Percentiles rank a stretch among this genome's conserved stretches.
These are phyloP conservation scores for Zelopaecilomyces penicillatus DNA, from an alignment of 2,329 filamentous ascomycete species.

Conservation along the genomic window DNA sequence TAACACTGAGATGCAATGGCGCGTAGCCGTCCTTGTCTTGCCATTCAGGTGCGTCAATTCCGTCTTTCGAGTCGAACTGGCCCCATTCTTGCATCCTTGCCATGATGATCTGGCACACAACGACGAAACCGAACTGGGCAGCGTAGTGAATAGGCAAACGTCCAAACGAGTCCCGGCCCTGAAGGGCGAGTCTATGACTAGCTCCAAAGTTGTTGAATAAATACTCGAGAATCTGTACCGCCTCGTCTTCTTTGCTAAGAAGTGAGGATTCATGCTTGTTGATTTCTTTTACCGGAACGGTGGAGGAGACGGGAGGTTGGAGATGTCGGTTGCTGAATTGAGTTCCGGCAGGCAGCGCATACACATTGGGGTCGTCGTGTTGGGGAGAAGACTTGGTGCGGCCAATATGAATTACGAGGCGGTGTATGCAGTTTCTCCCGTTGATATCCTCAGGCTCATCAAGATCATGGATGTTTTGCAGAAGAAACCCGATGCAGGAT, in stretches of 20 bases:
- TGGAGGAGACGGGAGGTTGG: conserved; percentile 65
- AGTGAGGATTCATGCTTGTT: conserved; percentile 60
- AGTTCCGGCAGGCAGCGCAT: conserved; percentile 38
- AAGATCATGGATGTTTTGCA: conserved; percentile 61
- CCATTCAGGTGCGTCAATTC: conserved; percentile 82
- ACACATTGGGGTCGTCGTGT: conserved; percentile 45
- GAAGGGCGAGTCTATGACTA: conserved; percentile 59
- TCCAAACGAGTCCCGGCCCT: conserved; percentile 66
- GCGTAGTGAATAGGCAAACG: conserved; percentile 86
- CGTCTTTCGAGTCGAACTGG: conserved; percentile 73
- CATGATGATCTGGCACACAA: conserved; percentile 83
- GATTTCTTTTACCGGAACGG: conserved; percentile 49
- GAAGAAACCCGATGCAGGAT: conserved; percentile 60
- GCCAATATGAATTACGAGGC: conserved; percentile 85
- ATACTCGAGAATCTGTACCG: conserved; percentile 57
- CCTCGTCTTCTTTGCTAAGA: conserved; percentile 62
- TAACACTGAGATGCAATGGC: conserved; percentile 84
- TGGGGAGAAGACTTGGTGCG: conserved; percentile 50
- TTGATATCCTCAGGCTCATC: conserved; percentile 91
- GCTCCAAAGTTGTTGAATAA: conserved; percentile 60
- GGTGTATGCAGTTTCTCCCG: conserved; percentile 85
- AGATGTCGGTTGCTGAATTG: conserved; percentile 64
- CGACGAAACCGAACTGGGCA: conserved; percentile 86
- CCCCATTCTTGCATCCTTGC: conserved; percentile 83
- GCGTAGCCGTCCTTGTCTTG: conserved; percentile 89